Percentiles rank a stretch among this genome's conserved stretches.
Conservation (phyloP, 306 rosid genomes). For the Castanospermum australe region DNA sequence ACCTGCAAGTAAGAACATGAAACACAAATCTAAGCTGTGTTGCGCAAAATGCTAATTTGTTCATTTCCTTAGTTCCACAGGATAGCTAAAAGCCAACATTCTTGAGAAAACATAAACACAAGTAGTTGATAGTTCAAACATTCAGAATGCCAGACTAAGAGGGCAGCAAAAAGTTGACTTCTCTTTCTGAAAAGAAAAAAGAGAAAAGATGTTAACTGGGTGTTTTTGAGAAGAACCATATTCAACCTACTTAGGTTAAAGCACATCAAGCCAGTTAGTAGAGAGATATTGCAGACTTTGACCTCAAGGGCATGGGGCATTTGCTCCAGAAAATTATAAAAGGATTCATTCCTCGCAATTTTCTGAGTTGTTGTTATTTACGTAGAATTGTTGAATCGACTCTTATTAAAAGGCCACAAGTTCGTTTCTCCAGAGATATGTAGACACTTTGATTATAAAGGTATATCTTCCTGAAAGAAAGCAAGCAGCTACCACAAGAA, state of each 20-base stretch:
- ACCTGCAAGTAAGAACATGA: conserved; percentile 52
- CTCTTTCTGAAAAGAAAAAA: neutral
- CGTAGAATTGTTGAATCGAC: neutral
- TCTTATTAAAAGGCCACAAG: neutral
- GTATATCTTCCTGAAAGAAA: neutral
- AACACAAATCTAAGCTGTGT: conserved; percentile 16
- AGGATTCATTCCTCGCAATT: neutral
- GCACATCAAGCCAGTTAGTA: neutral
- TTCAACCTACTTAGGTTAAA: neutral
- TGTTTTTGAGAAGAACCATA: neutral
- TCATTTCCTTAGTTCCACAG: neutral
- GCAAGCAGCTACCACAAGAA: neutral
- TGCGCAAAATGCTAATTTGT: conserved; percentile 3
- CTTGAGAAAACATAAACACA: neutral
- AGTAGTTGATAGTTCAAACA: neutral
- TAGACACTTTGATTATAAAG: neutral
- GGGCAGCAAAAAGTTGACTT: neutral
- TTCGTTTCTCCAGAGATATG: neutral
- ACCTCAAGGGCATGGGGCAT: neutral
- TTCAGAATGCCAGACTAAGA: neutral
- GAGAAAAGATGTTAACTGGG: neutral
- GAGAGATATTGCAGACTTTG: neutral
- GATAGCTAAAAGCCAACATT: conserved; percentile 5
- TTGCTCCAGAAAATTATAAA: neutral
- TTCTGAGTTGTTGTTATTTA: neutral